These are phyloP conservation scores for Monosporascus sp. DNA, from an alignment of 2,329 filamentous ascomycete genomes.

Conservation along the genomic window DNA sequence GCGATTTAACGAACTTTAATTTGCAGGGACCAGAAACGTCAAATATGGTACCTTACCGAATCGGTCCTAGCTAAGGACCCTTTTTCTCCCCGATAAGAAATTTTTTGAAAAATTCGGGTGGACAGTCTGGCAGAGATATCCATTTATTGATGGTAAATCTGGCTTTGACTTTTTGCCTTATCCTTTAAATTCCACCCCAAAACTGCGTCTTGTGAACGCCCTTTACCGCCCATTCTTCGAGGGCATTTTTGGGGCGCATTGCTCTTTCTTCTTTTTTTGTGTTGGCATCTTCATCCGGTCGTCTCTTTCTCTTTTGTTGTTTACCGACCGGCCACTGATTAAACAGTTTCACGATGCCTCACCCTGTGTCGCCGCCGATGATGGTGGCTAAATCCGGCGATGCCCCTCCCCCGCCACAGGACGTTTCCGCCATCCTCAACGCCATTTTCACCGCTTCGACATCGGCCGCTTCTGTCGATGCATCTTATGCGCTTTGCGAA, in stretches of 20 bases:
- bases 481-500: slow-evolving; percentile 56
- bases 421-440: slow-evolving; percentile 58
- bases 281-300: not conserved
- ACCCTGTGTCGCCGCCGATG: slow-evolving; percentile 42
- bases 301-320: not conserved
- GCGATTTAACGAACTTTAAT: no score
- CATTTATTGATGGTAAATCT: no score
- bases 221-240: not conserved
- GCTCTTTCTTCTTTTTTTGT: not conserved
- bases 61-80: not conserved
- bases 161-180: no score
- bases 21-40: not conserved
- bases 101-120: not conserved
- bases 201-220: not conserved
- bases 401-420: slow-evolving; percentile 52
- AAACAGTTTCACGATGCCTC: slow-evolving; percentile 34
- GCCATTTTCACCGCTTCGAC: slow-evolving; percentile 65
- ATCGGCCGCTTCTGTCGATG: slow-evolving; percentile 63
- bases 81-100: not conserved
- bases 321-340: slow-evolving; percentile 2
- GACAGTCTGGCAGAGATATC: not conserved
- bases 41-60: not conserved
- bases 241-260: not conserved
- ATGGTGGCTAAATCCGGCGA: slow-evolving; percentile 39
- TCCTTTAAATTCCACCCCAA: no score